A percentile compares a stretch with the other conserved stretches of the same genome.
These are phyloP conservation scores for Stagonosporopsis rhizophila DNA, from an alignment of 2,329 filamentous ascomycete genomes.

Conservation along the genomic window DNA sequence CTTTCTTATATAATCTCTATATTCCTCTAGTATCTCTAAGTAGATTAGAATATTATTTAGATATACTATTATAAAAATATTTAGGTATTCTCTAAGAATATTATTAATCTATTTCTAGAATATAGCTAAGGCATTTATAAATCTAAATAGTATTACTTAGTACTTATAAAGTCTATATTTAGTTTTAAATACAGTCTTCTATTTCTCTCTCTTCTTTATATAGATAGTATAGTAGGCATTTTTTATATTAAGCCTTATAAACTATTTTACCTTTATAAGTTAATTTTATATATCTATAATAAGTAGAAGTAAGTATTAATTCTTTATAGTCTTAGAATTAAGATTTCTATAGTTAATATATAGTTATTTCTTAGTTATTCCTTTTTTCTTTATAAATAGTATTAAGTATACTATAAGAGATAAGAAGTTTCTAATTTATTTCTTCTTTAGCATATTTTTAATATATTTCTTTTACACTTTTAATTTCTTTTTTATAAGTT, in stretches of 20 bases:
- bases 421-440: background rate
- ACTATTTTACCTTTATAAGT: background rate
- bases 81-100: background rate
- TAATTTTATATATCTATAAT: background rate
- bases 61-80: background rate
- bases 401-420: background rate
- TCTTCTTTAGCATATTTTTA: background rate
- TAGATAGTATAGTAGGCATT: background rate
- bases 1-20: background rate
- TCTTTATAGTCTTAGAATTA: background rate
- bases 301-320: background rate
- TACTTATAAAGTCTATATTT: background rate
- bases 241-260: background rate
- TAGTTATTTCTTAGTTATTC: background rate
- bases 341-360: background rate
- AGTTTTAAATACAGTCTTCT: background rate
- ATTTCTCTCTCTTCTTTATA: background rate
- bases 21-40: background rate
- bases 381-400: background rate
- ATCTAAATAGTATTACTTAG: background rate
- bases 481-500: background rate
- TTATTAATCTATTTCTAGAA: background rate
- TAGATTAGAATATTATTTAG: background rate
- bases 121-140: background rate
- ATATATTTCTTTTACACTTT: background rate